Conservation (phyloP, 2,329 filamentous ascomycete genomes). For the Talaromyces marneffei region DNA sequence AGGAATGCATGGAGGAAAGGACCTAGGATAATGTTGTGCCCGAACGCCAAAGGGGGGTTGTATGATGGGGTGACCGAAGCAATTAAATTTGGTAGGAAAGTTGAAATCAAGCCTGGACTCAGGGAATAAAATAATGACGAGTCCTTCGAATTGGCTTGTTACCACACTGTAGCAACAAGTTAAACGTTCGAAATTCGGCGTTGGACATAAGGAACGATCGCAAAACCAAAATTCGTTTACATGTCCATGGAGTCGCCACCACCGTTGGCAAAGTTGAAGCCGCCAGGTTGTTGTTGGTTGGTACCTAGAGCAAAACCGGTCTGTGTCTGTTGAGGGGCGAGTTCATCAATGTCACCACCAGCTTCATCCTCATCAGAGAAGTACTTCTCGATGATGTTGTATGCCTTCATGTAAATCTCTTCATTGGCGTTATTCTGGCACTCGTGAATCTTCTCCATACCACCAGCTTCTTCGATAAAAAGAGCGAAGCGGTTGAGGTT, state of each 20-base stretch:
- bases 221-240: conserved; percentile 41
- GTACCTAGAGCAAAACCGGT: conserved; percentile 65
- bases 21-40: conserved; percentile 9
- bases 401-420: conserved; percentile 99
- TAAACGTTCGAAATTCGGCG: background rate
- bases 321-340: conserved; percentile 65
- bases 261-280: conserved; percentile 86
- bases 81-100: conserved; percentile 4
- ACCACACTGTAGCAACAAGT: background rate
- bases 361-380: conserved; percentile 96
- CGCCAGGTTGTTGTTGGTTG: conserved; percentile 62
- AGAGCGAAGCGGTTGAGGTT: conserved; percentile 90
- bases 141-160: background rate
- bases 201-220: background rate
- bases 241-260: conserved; percentile 69
- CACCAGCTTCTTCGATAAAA: conserved; percentile 96
- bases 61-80: conserved; percentile 1
- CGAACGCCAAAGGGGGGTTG: conserved; percentile 14
- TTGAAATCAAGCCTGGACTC: background rate
- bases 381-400: conserved; percentile 99
- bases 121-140: background rate
- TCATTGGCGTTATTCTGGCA: conserved; percentile 99
- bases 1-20: background rate
- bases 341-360: conserved; percentile 70
- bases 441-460: conserved; percentile 99